Base-by-base conservation (phyloP, 306 rosid species). In the Lathyrus sativus region DNA sequence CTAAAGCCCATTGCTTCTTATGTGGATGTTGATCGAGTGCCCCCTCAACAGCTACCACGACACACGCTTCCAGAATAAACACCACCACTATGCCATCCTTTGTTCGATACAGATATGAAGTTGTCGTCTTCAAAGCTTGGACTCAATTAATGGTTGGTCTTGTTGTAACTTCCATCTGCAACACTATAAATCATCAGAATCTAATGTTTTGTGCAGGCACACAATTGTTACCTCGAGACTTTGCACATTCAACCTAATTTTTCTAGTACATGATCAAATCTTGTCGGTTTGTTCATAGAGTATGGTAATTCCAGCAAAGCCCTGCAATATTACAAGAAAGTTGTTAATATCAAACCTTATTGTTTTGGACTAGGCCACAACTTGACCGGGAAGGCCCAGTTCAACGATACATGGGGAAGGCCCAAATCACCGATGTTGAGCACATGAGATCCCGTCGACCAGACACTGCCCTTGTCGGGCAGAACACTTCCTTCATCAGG, bases 201-300 rank as follows among this genome's bases (percentile, higher is more conserved):
- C 88, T 92, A 92, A 87, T 90, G 77, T 91, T 88, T 84, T 90
- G 81, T 93, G 96, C 93, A 93, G 99, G 99, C 99, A 79, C 90
- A 90, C 89, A 88, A 90, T 71, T 93, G 99, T 86, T 93, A 93
- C 80, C 89, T 93, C 2, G 99, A 93, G 85, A 97, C 99, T 46
- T 44, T 93, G 75, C 97, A 89, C 74, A 88, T 93, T 66, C 99
- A 90, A 74, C 99, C 99, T 11, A 79, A 89, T 46, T 93, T 90
- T 80, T 97, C 99, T 37, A 93, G 90, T 60, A 97, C 97, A 41
- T 93, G 99, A 97, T 93, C 99, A 64, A 93, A 93, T 90, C 95
- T 93, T 80, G 99, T 97, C 63, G 99, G 99, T 73, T 86, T 93
- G 68, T 88, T 88, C 75, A 93, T 93, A 97, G 99, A 93, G 83